A percentile compares a stretch with the other conserved stretches of the same genome.
phyloP scores from a whole-genome alignment of 2,329 filamentous ascomycete genomes.

The Exophiala sp. region DNA sequence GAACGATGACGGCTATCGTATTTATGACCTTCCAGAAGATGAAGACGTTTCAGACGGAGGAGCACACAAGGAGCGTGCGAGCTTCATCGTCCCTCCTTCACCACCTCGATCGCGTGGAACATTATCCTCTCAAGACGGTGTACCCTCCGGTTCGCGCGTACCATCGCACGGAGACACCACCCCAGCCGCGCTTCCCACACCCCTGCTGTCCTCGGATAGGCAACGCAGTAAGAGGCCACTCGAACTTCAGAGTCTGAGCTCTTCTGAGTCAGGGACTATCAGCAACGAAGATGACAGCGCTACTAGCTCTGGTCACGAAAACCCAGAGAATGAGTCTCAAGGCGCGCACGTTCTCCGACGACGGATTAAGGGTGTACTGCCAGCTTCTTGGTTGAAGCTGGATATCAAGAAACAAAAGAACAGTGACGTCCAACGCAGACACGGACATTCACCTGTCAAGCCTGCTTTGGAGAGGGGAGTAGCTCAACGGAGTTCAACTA shows the following conservation, averaged over 20 bases:
- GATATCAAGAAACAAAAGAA: slow-evolving; percentile 20
- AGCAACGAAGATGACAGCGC: slow-evolving; percentile 6
- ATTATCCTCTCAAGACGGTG: slow-evolving; percentile 27
- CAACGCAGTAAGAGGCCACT: slow-evolving; percentile 19
- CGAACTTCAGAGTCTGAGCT: slow-evolving; percentile 23
- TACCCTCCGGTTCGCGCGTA: background rate
- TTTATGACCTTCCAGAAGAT: slow-evolving; percentile 20
- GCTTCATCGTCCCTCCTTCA: slow-evolving; percentile 33
- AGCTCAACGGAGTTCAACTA: slow-evolving; percentile 17
- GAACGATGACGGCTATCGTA: slow-evolving; percentile 7
- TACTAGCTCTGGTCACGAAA: slow-evolving; percentile 9
- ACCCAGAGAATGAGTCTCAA: slow-evolving; percentile 27
- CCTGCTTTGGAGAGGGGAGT: slow-evolving; percentile 19
- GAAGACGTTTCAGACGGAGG: background rate
- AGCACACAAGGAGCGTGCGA: background rate
- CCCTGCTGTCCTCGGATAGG: slow-evolving; percentile 22
- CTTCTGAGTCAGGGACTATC: slow-evolving; percentile 21
- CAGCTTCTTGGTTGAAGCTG: slow-evolving; percentile 41
- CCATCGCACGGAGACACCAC: background rate
- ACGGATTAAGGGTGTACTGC: slow-evolving; percentile 47
- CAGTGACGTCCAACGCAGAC: slow-evolving; percentile 3
- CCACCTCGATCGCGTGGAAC: slow-evolving; percentile 39
- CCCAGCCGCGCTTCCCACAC: slow-evolving; percentile 22
- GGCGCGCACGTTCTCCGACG: slow-evolving; percentile 36
- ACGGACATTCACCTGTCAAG: slow-evolving; percentile 12